These are phyloP conservation scores for Fusarium mexicanum DNA, from an alignment of 2,329 filamentous ascomycete genomes.

Conservation along the genomic window DNA sequence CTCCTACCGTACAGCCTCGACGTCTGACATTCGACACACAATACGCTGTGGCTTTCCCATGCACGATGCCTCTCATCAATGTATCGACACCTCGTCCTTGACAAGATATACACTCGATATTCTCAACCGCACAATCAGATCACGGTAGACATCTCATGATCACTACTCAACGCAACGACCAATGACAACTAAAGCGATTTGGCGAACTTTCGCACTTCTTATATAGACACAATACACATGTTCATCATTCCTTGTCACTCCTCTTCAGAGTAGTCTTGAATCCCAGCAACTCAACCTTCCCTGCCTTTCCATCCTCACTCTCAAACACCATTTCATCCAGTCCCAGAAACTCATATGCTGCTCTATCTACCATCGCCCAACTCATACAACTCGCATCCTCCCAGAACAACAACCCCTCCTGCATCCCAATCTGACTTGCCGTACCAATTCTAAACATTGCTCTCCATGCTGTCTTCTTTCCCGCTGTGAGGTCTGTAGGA, in stretches of 20 bases:
- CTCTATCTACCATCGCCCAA: conserved; percentile 2
- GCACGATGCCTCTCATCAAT: background rate
- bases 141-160: fast-evolving
- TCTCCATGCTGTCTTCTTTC: background rate
- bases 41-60: background rate
- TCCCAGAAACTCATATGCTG: background rate
- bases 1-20: fast-evolving
- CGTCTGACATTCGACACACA: background rate
- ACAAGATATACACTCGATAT: background rate
- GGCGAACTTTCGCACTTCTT: background rate
- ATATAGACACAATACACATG: background rate
- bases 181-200: no score
- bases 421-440: background rate
- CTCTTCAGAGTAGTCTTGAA: background rate
- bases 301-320: background rate
- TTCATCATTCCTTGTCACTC: background rate
- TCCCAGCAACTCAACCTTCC: background rate
- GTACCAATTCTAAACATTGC: background rate
- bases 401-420: background rate
- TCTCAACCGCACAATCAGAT: fast-evolving
- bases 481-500: background rate
- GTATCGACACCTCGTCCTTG: background rate
- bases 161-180: background rate
- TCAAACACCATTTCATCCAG: conserved; percentile 9
- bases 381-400: conserved; percentile 2